Evolutionary conservation across 139 green algal genomes (phyloP).

Genomic region (Chlamydomonas schloesseri): DNA sequence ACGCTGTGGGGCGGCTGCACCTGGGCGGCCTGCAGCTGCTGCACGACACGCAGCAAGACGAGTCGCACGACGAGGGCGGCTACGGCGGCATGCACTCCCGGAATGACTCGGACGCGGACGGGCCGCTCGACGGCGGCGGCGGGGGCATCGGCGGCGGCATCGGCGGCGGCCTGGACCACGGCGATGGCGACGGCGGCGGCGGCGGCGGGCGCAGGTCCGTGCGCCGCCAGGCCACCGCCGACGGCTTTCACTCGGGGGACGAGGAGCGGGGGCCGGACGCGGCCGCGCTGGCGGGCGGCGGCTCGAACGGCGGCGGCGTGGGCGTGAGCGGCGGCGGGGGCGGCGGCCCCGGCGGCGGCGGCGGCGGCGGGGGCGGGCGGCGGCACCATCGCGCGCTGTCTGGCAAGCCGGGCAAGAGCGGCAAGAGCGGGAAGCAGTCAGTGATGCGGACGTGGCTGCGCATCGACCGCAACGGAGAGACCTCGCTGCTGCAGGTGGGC

Average conservation of each 20-base stretch:
- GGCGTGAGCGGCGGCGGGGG: background rate
- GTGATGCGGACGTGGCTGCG: slow-evolving; percentile 60
- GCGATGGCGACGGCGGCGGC: background rate
- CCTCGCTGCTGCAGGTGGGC: slow-evolving; percentile 50
- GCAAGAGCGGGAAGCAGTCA: slow-evolving; percentile 20
- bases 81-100: background rate
- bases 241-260: background rate
- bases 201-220: too few species aligned
- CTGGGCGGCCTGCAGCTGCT: slow-evolving; percentile 23
- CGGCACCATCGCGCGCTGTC: background rate
- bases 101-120: slow-evolving; percentile 1
- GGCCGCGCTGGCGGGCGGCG: background rate
- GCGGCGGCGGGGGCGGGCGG: background rate
- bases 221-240: too few species aligned
- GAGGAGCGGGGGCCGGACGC: too few species aligned
- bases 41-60: background rate
- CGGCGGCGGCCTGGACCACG: background rate
- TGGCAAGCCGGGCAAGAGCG: background rate
- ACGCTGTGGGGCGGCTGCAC: background rate
- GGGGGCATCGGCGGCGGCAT: too few species aligned
- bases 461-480: slow-evolving; percentile 58
- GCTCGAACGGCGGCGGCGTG: background rate
- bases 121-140: background rate
- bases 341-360: background rate
- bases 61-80: background rate